These are phyloP conservation scores for Fusarium nisikadoi DNA, from an alignment of 2,329 filamentous ascomycete genomes.

Conservation along the genomic window DNA sequence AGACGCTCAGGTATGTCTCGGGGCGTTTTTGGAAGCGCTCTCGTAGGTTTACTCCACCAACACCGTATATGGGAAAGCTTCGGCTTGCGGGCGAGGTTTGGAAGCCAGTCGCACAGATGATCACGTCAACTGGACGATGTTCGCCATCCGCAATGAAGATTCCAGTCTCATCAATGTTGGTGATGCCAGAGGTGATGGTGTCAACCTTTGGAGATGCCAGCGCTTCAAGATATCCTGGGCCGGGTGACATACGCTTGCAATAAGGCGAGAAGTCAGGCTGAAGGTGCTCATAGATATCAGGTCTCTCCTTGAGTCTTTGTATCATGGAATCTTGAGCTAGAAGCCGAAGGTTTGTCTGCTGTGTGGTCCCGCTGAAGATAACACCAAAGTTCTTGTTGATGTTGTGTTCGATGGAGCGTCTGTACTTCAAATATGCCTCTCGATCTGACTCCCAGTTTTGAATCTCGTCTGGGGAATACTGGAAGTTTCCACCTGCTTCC, in stretches of 20 bases:
- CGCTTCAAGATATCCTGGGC: conserved; percentile 8
- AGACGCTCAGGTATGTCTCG: conserved; percentile 19
- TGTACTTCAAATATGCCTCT: conserved; percentile 7
- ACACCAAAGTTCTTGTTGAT: conserved; percentile 21
- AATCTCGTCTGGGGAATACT: neutral
- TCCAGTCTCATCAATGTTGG: neutral
- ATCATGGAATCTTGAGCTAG: conserved; percentile 1
- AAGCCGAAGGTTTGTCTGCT: neutral
- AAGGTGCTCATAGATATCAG: conserved; percentile 8
- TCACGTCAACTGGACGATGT: neutral
- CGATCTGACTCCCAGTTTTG: conserved; percentile 1
- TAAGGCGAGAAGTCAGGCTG: conserved; percentile 11
- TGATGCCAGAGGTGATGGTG: neutral
- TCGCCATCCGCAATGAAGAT: neutral
- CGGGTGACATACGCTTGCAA: conserved; percentile 15
- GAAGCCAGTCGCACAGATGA: conserved; percentile 11
- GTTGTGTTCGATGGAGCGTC: conserved; percentile 4
- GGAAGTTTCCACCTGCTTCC: conserved; percentile 7
- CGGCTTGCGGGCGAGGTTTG: conserved; percentile 8
- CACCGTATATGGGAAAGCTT: conserved; percentile 19
- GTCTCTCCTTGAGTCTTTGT: neutral
- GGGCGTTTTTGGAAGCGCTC: conserved; percentile 16
- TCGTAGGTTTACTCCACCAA: neutral
- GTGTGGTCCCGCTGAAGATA: neutral
- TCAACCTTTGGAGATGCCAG: conserved; percentile 12